These are phyloP conservation scores for Thraustochytrium sp. DNA, from an alignment of 352 stramenopile species.

Conservation along the genomic window DNA sequence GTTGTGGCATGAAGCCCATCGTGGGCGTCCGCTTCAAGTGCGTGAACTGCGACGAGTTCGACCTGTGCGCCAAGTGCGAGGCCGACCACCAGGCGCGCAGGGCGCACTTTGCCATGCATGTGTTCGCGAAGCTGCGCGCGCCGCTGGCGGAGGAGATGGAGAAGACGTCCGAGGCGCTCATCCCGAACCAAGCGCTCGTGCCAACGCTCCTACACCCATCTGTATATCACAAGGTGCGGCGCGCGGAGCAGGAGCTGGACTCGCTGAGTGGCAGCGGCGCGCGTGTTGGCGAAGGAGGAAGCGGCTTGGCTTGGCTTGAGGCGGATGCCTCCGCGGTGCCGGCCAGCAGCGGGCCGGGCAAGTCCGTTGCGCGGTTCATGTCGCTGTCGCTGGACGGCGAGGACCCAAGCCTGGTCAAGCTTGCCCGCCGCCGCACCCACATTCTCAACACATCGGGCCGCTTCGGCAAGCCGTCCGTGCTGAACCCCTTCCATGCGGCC, in stretches of 20 bases:
- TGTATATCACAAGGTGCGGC: background rate
- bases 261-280: background rate
- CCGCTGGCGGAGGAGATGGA: slow-evolving; percentile 18
- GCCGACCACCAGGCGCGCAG: background rate
- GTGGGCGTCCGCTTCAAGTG: slow-evolving; percentile 38
- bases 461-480: slow-evolving; percentile 26
- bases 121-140: slow-evolving; percentile 19
- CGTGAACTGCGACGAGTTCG: slow-evolving; percentile 40
- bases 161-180: background rate
- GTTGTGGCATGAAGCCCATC: slow-evolving; percentile 41
- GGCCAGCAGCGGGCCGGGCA: background rate
- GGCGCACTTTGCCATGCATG: slow-evolving; percentile 39
- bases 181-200: slow-evolving; percentile 29
- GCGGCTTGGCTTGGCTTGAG: background rate
- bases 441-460: slow-evolving; percentile 20
- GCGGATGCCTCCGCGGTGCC: background rate
- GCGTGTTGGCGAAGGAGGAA: background rate
- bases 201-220: slow-evolving; percentile 13
- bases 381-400: background rate
- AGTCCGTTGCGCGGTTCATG: background rate
- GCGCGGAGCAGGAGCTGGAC: slow-evolving; percentile 26
- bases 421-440: background rate
- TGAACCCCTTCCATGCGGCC: background rate
- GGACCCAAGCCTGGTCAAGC: background rate
- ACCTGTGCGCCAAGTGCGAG: slow-evolving; percentile 35